Evolutionary conservation across 2,329 filamentous ascomycete species (phyloP).

Genomic region (Endothia cerciana): DNA sequence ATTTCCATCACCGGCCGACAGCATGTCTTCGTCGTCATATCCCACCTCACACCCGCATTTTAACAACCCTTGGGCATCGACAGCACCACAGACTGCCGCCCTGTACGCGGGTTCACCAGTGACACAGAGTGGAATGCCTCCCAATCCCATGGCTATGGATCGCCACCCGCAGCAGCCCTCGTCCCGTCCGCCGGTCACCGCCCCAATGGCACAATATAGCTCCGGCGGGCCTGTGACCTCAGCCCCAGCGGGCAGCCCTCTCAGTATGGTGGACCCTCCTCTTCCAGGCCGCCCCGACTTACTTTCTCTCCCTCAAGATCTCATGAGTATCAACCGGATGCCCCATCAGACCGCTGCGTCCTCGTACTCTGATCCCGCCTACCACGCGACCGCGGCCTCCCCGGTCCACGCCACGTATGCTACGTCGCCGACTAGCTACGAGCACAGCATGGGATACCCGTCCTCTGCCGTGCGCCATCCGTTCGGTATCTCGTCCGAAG

Average conservation of each 20-base stretch:
- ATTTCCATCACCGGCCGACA: conserved; percentile 76
- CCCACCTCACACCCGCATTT: conserved; percentile 71
- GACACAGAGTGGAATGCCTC: conserved; percentile 57
- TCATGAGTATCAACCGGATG: conserved; percentile 69
- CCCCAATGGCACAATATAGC: conserved; percentile 71
- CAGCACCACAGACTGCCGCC: conserved; percentile 56
- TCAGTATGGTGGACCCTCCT: conserved; percentile 57
- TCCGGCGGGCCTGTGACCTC: conserved; percentile 70
- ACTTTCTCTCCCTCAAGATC: conserved; percentile 75
- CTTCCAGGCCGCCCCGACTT: conserved; percentile 67
- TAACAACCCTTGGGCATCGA: conserved; percentile 82
- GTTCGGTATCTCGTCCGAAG: conserved; percentile 60
- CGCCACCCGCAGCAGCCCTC: conserved; percentile 50
- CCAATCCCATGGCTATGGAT: conserved; percentile 61
- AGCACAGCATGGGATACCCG: conserved; percentile 72
- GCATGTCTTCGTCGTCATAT: conserved; percentile 67
- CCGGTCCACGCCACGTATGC: conserved; percentile 69
- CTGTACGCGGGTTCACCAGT: conserved; percentile 59
- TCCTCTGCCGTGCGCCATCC: conserved; percentile 64
- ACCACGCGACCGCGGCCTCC: conserved; percentile 67
- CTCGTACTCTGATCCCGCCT: conserved; percentile 71
- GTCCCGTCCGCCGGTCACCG: conserved; percentile 59
- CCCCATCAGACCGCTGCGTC: conserved; percentile 61
- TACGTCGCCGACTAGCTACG: conserved; percentile 72
- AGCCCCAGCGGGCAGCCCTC: conserved; percentile 73